Base-by-base conservation (phyloP, 495 filamentous ascomycete species). In the Glonium stellatum region DNA sequence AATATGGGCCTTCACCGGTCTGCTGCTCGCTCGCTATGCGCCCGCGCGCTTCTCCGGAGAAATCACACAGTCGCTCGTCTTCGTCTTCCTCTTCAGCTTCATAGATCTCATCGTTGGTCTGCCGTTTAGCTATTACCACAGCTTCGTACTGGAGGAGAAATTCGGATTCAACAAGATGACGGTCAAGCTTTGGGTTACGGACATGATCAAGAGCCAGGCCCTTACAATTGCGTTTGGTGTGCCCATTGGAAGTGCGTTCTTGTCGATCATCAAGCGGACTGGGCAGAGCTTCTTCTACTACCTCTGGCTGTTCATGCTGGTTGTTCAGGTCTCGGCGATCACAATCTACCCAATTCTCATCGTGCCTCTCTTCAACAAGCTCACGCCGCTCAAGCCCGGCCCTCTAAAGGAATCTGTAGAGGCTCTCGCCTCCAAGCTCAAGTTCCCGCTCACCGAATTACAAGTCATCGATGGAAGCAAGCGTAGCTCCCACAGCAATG, bases 151-250 rank as follows among this genome's bases (percentile, higher is more conserved):
- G 46, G 93, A 98, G 71, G 90, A 97, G 79, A 88, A 90, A 69
- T 98, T 92, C 71, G 95, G 93, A 23, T 98, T 98, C 81, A 98
- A 98, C 74, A 97, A 98, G 79, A 89, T 95, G 77, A 97, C 93
- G 0, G 73, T 88, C 41, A 85, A 85, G 73, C 79, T 97, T 4
- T 98, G 91, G 79, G 75, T 97, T 47, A 88, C 84, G 64, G 93
- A 98, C 70, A 84, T 95, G 79, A 75, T 97, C 75, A 98, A 97
- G 81, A 83, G 84, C 35, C 92, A 96, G 73, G 78, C 87, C 62
- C 82, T 98, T 46, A 82, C 84, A 55, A 77, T 92, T 64, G 84
- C 83, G 53, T 77, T 98, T 31, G 87, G 87, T 62, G 81, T 87
- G 55, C 93, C 95, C 4, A 85, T 97, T 63, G 88, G 96, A 60